Base-by-base conservation (phyloP, 2,329 filamentous ascomycete species). In the Cadophora sp. region DNA sequence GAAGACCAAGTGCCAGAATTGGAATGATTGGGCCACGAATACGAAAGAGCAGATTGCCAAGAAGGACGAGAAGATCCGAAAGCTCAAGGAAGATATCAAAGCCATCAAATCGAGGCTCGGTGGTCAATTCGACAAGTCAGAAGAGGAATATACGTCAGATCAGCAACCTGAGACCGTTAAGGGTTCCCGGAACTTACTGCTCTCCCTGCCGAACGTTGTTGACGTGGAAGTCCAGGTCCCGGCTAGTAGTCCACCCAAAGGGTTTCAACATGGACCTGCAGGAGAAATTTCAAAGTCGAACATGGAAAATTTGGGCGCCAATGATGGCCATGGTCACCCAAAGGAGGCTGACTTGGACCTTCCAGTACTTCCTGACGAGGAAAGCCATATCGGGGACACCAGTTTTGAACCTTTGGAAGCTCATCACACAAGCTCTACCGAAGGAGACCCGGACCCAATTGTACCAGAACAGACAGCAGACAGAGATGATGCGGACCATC, bases 381-480 rank as follows among this genome's bases (percentile, higher is more conserved):
- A 64, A 13, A 41, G n/a, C 1, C 55, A 36, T 2, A 59, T 72
- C 18, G 64, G 67, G 30, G 69, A 72, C 20, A 70, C 64, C 6
- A 64, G 68, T 61, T 69, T 65, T 27, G 66, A 67, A 22, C 43
- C 50, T 18, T 36, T 70, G 9, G 69, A 70, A 62, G 60, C 48
- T 24, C 53, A 71, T 33, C 64, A 74, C 62, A 68, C 72, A 18
- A 74, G 71, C 56, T 76, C 75, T 14, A 76, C 74, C 3, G 65
- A 76, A 50, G 73, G 63, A 7, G 67, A 70, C n/a, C 65, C 67
- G 1, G 68, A 73, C 22, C 55, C 59, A 6, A 33, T 43, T 30
- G 53, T 65, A 7, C 59, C 58, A n/a, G 18, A 43, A 30, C 53
- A 50, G 4, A 27, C 5, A 27, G 33, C 20, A 9, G 45, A 22